phyloP scores from a whole-genome alignment of 345 rosid genomes.

The Mallotus nudiflorus region DNA sequence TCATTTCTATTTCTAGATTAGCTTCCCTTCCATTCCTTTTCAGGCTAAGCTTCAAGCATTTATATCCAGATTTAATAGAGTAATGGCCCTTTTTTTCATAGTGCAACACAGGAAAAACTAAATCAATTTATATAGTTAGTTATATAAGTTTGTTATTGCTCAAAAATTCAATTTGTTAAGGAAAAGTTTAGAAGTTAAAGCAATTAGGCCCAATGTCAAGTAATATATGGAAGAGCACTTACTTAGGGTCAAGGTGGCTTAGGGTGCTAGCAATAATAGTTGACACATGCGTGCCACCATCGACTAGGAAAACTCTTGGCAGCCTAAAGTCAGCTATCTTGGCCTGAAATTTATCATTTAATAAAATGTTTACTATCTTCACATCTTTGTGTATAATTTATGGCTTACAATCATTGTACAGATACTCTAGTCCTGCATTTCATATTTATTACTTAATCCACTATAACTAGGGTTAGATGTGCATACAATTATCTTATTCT shows the following conservation, averaged over 20 bases:
- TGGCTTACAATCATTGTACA: constrained; percentile 36
- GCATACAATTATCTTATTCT: not conserved
- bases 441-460: not conserved
- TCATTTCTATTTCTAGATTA: too few relatives aligned
- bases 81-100: too few relatives aligned
- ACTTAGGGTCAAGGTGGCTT: constrained; percentile 59
- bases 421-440: constrained; percentile 33
- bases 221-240: constrained; percentile 2
- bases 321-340: constrained; percentile 39
- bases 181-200: too few relatives aligned
- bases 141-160: too few relatives aligned
- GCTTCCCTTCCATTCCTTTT: too few relatives aligned
- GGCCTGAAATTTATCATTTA: constrained; percentile 27
- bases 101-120: constrained; percentile 11
- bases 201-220: too few relatives aligned
- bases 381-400: constrained; percentile 38
- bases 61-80: too few relatives aligned
- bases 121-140: not conserved
- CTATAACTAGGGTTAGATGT: not conserved
- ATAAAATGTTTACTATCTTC: constrained; percentile 34
- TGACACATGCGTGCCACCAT: constrained; percentile 32
- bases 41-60: too few relatives aligned
- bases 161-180: not conserved
- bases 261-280: constrained; percentile 21
- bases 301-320: constrained; percentile 28